phyloP scores from a whole-genome alignment of 73 alveolate genomes.

The Urostyla sp. region DNA sequence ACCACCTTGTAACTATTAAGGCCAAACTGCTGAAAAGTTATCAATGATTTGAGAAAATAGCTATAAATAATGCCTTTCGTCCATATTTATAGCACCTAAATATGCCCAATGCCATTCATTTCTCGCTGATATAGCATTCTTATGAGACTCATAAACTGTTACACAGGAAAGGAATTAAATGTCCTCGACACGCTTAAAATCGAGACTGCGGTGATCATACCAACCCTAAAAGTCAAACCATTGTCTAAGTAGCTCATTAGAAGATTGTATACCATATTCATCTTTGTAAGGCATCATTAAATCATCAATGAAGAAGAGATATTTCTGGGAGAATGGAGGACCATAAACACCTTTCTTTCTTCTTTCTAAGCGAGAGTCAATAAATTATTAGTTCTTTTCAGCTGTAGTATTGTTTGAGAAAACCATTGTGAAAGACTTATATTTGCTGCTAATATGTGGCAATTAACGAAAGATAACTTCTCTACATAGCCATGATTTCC shows the following conservation, averaged over 20 bases:
- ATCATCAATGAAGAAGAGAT: constrained; percentile 87
- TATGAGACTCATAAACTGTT: constrained; percentile 70
- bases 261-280: constrained; percentile 87
- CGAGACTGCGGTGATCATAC: constrained; percentile 84
- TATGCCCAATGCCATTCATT: constrained; percentile 81
- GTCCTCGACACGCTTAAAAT: constrained; percentile 79
- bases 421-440: constrained; percentile 77
- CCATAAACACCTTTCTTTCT: constrained; percentile 93
- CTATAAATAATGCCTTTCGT: constrained; percentile 77
- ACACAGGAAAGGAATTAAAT: constrained; percentile 84
- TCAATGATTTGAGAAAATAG: constrained; percentile 79
- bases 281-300: constrained; percentile 91
- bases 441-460: constrained; percentile 55
- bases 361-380: constrained; percentile 89
- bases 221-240: constrained; percentile 88
- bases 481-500: constrained; percentile 92
- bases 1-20: constrained; percentile 56
- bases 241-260: constrained; percentile 88
- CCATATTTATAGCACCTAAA: constrained; percentile 48
- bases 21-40: constrained; percentile 61
- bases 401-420: constrained; percentile 89
- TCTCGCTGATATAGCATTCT: constrained; percentile 65
- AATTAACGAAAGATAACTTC: constrained; percentile 79
- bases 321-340: constrained; percentile 87
- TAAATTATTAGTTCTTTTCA: constrained; percentile 80